Conservation (phyloP, 768 basidiomycete genomes). For the Hygrophorus russula region DNA sequence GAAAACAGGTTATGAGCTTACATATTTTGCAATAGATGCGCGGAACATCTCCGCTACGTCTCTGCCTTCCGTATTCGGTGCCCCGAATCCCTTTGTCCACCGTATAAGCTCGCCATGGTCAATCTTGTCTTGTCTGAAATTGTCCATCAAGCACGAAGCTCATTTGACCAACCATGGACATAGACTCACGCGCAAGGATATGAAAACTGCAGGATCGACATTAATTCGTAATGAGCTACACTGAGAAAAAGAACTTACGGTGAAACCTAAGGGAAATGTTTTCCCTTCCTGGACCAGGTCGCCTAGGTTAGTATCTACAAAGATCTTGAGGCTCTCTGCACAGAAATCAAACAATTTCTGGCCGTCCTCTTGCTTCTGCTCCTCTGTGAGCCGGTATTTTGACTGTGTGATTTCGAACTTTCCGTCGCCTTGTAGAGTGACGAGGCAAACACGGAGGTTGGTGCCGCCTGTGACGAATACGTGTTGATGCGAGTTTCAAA, state of each 20-base stretch:
- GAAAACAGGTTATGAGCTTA: constrained; percentile 22
- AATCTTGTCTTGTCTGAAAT: constrained; percentile 77
- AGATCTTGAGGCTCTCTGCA: constrained; percentile 84
- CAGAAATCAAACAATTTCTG: constrained; percentile 96
- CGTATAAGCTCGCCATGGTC: constrained; percentile 92
- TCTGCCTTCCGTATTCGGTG: constrained; percentile 79
- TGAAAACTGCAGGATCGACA: constrained; percentile 58
- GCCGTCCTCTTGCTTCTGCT: constrained; percentile 97
- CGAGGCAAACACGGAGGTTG: constrained; percentile 96
- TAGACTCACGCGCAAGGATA: constrained; percentile 81
- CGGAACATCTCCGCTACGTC: constrained; percentile 94
- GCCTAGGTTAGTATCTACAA: constrained; percentile 66
- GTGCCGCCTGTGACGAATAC: constrained; percentile 58
- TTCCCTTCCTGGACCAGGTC: constrained; percentile 41
- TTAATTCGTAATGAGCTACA: constrained; percentile 1
- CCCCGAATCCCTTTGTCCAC: constrained; percentile 99
- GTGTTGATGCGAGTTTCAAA: background rate
- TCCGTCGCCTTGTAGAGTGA: constrained; percentile 82
- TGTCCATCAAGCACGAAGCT: background rate
- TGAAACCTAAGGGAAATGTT: constrained; percentile 81
- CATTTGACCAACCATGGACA: background rate
- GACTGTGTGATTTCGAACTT: constrained; percentile 98
- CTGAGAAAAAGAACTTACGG: constrained; percentile 41
- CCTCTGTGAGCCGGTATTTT: constrained; percentile 93
- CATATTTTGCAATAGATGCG: constrained; percentile 64